Conservation (phyloP, 768 basidiomycete species). For the Mycena chlorophos region DNA sequence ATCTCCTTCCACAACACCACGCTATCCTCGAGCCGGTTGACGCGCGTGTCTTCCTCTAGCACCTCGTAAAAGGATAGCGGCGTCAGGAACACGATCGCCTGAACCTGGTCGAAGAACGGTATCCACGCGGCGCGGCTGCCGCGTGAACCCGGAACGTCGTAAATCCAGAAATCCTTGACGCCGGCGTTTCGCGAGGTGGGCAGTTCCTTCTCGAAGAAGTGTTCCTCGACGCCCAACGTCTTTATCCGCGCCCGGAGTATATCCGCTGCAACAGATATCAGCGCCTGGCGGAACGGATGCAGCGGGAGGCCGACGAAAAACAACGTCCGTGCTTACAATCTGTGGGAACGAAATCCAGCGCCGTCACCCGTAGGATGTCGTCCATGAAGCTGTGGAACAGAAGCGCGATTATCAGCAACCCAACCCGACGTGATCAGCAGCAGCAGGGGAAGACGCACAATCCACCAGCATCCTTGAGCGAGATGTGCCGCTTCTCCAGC, state of each 20-base stretch:
- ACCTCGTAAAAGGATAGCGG: constrained; percentile 74
- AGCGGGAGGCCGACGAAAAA: constrained; percentile 7
- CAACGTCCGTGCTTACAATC: too few relatives aligned
- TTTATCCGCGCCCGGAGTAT: constrained; percentile 74
- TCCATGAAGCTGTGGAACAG: constrained; percentile 61
- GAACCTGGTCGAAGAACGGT: constrained; percentile 77
- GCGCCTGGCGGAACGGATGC: neutral
- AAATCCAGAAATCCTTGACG: constrained; percentile 27
- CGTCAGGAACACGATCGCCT: constrained; percentile 82
- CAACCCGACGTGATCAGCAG: neutral
- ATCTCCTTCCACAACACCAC: constrained; percentile 69
- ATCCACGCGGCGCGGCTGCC: constrained; percentile 41
- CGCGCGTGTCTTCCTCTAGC: constrained; percentile 64
- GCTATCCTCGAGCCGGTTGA: constrained; percentile 79
- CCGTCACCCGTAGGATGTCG: constrained; percentile 61
- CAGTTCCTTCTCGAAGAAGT: constrained; percentile 61
- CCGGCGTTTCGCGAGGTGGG: constrained; percentile 23
- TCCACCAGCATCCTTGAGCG: constrained; percentile 63
- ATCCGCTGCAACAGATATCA: constrained; percentile 44
- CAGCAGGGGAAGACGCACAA: constrained; percentile 51
- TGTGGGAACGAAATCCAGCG: constrained; percentile 56
- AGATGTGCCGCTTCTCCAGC: constrained; percentile 48
- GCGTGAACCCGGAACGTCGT: constrained; percentile 17
- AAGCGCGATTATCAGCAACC: neutral
- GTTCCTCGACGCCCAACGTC: constrained; percentile 75